Evolutionary conservation across 2,329 filamentous ascomycete species (phyloP).

Genomic region (Fusarium penzigii): DNA sequence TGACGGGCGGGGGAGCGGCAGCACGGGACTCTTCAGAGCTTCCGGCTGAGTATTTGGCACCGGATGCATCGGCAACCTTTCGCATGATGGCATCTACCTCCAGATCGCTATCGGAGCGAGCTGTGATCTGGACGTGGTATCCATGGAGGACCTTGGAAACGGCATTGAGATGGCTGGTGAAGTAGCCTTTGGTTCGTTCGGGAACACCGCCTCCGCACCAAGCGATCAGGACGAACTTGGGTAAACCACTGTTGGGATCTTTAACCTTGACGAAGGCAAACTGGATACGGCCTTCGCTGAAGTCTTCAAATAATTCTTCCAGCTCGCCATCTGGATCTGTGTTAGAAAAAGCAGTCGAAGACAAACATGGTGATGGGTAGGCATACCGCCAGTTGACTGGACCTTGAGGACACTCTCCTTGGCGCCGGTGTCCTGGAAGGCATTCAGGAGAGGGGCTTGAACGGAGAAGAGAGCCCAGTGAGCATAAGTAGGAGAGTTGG

Average conservation of each 20-base stretch:
- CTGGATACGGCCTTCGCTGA: slow-evolving; percentile 94
- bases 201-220: slow-evolving; percentile 98
- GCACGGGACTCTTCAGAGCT: slow-evolving; percentile 55
- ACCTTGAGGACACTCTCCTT: slow-evolving; percentile 98
- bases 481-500: slow-evolving; percentile 76
- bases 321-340: slow-evolving; percentile 77
- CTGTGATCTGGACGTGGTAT: slow-evolving; percentile 97
- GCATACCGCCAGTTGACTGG: slow-evolving; percentile 79
- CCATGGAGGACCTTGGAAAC: slow-evolving; percentile 93
- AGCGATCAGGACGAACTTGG: slow-evolving; percentile 90
- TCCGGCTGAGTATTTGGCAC: slow-evolving; percentile 85
- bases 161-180: slow-evolving; percentile 87
- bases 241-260: slow-evolving; percentile 85
- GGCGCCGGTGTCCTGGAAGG: slow-evolving; percentile 80
- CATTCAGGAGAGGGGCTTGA: slow-evolving; percentile 86
- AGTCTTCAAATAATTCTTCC: slow-evolving; percentile 86
- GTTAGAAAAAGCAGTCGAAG: slow-evolving; percentile 17
- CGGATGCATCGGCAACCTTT: slow-evolving; percentile 92
- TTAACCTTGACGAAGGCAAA: slow-evolving; percentile 97
- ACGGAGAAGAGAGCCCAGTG: slow-evolving; percentile 96
- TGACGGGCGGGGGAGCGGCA: slow-evolving; percentile 66
- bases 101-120: slow-evolving; percentile 86
- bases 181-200: slow-evolving; percentile 98
- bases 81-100: slow-evolving; percentile 85
- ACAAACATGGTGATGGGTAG: background rate